phyloP scores from a whole-genome alignment of 208 protist species.

The Trypanosoma theileri region DNA sequence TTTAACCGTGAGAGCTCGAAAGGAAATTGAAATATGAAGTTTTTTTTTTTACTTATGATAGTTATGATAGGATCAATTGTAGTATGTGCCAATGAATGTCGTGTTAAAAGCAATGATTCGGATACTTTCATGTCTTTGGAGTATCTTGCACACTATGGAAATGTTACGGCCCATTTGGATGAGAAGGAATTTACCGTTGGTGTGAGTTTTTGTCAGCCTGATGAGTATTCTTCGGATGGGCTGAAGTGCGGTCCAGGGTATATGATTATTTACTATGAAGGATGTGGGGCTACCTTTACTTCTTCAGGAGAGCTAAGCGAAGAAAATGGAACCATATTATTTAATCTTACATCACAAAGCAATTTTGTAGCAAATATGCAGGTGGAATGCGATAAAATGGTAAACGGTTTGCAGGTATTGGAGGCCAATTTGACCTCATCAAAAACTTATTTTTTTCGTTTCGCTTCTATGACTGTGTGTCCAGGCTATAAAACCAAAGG shows the following conservation, averaged over 20 bases:
- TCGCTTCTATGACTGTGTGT: slow-evolving; percentile 19
- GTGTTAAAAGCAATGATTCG: background rate
- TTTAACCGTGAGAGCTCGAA: no score
- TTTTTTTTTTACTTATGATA: no score
- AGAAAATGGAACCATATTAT: slow-evolving; percentile 19
- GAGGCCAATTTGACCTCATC: background rate
- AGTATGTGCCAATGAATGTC: slow-evolving; percentile 7
- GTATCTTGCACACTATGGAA: slow-evolving; percentile 21
- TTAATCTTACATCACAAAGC: slow-evolving; percentile 4
- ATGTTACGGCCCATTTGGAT: slow-evolving; percentile 5
- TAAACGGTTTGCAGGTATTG: slow-evolving; percentile 3
- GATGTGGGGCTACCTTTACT: slow-evolving; percentile 12
- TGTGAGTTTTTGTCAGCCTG: slow-evolving; percentile 17
- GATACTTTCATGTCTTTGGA: slow-evolving; percentile 14
- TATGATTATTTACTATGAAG: slow-evolving; percentile 14
- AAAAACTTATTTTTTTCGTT: slow-evolving; percentile 8
- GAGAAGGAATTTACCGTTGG: slow-evolving; percentile 7
- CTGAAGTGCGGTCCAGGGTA: slow-evolving; percentile 11
- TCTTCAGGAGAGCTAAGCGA: background rate
- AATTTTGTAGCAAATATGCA: background rate
- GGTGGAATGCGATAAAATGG: slow-evolving; percentile 5
- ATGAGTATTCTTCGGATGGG: background rate
- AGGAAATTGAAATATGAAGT: no score
- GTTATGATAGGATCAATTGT: no score
- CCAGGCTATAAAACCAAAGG: slow-evolving; percentile 3